Evolutionary conservation across 2,329 filamentous ascomycete genomes (phyloP), one percentile per base, ranked within the genome.

Genomic region (Fusarium citri): DNA sequence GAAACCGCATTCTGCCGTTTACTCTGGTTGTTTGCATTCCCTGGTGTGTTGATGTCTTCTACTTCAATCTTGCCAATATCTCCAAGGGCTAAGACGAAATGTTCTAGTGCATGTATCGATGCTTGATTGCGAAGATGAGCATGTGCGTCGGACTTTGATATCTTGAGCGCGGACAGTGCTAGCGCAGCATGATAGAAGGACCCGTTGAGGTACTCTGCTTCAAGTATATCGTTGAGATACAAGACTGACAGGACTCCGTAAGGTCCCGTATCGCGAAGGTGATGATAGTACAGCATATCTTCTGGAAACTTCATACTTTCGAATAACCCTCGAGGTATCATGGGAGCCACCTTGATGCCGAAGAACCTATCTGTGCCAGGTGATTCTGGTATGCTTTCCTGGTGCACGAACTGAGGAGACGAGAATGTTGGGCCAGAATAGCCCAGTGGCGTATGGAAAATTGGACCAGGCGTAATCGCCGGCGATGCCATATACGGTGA

Each of bases 231-330:
- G 12, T 62, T 53, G 3, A 71, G 54, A 5, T 61, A 65, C 2
- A 71, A 6, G 0, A 71, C 34, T 1, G 68, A 66, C 1, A 71
- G 43, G 2, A 71, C 53, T 2, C 69, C 69, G 2, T 66, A 57
- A 1, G 61, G 55, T 0, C 65, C 62, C 1, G 59, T 26, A 4
- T 71, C 68, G 18, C 64, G 50, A 1, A 71, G 31, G 7, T 71
- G 69, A 2, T 72, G 69, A 5, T 71, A 71, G 23, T 71, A 71
- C 1, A 72, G 42, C 61, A 71, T 66, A 9, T 71, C 68, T 15
- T 72, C 65, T 3, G 65, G 48, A 4, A 71, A 71, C 12, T 53
- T 71, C 43, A 58, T 68, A 2, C 55, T 56, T 3, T 64, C 63
- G 3, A 70, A 30, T 0, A 70, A 23, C 2, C 67, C 68, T 10